phyloP scores from a whole-genome alignment of 768 basidiomycete species.

The Termitomyces sp. region DNA sequence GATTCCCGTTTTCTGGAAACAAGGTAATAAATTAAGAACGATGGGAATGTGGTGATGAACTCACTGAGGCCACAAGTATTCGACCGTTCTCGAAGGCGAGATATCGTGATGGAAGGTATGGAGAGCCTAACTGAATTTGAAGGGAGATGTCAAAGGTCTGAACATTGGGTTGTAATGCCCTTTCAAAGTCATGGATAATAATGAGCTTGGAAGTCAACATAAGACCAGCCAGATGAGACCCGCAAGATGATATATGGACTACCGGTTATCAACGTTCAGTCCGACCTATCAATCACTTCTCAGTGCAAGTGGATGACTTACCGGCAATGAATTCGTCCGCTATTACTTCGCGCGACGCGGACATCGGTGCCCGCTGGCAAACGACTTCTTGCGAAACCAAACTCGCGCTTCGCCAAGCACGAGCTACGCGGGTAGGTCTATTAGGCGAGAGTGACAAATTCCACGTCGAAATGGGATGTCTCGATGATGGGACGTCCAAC shows the following conservation, averaged over 20 bases:
- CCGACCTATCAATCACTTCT: background rate
- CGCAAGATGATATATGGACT: slow-evolving; percentile 44
- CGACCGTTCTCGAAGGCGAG: slow-evolving; percentile 42
- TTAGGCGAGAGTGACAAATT: slow-evolving; percentile 21
- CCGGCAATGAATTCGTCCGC: slow-evolving; percentile 47
- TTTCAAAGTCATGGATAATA: slow-evolving; percentile 38
- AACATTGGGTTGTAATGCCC: slow-evolving; percentile 22
- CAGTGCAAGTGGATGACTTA: slow-evolving; percentile 12
- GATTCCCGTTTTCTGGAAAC: slow-evolving; percentile 24
- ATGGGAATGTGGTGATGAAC: slow-evolving; percentile 10
- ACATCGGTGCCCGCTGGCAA: background rate
- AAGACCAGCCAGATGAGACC: slow-evolving; percentile 41
- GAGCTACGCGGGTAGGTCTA: background rate
- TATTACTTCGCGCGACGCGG: slow-evolving; percentile 4
- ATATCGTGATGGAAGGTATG: slow-evolving; percentile 36
- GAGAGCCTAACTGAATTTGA: slow-evolving; percentile 37
- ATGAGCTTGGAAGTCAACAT: slow-evolving; percentile 34
- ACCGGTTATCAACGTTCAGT: background rate
- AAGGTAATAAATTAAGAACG: background rate
- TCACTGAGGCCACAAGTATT: slow-evolving; percentile 44
- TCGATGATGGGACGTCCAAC: slow-evolving; percentile 35
- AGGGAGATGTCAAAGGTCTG: slow-evolving; percentile 28
- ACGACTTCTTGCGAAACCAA: slow-evolving; percentile 5
- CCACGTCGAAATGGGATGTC: slow-evolving; percentile 29
- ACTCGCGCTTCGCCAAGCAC: background rate